These are phyloP conservation scores for Rhododendron simsii DNA, from an alignment of 148 eudicot species.

Conservation along the genomic window DNA sequence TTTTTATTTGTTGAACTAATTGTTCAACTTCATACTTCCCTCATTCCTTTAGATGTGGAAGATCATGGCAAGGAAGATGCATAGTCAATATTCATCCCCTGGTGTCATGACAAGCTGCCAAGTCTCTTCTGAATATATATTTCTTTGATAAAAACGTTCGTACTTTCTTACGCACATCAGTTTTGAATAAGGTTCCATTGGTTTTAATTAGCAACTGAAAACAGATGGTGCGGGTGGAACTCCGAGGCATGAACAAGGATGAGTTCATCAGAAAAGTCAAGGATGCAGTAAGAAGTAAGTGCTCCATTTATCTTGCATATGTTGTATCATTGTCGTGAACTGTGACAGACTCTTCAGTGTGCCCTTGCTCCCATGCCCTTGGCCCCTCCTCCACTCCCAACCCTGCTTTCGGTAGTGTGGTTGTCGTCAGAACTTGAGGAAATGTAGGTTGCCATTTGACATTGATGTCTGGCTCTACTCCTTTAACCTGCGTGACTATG, in stretches of 20 bases:
- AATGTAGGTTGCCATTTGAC: neutral
- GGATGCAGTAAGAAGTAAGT: constrained; percentile 63
- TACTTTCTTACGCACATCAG: neutral
- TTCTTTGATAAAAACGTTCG: neutral
- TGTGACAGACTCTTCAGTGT: neutral
- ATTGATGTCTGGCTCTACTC: neutral
- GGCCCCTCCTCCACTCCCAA: neutral
- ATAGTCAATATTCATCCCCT: neutral
- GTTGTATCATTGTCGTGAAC: neutral
- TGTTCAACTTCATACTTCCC: neutral
- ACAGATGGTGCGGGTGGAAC: constrained; percentile 74
- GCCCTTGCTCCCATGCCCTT: neutral
- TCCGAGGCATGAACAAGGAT: constrained; percentile 59
- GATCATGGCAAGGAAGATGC: neutral
- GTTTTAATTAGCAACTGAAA: constrained; percentile 16
- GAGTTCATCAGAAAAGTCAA: constrained; percentile 57
- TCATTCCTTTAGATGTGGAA: neutral
- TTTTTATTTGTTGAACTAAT: neutral
- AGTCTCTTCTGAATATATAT: neutral
- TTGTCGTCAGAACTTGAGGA: neutral
- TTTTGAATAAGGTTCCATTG: neutral
- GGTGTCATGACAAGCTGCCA: constrained; percentile 6
- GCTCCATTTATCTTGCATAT: neutral
- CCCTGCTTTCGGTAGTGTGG: neutral
- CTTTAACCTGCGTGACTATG: neutral